Conservation (phyloP, 495 filamentous ascomycete genomes). For the Ascodesmis nigricans region DNA sequence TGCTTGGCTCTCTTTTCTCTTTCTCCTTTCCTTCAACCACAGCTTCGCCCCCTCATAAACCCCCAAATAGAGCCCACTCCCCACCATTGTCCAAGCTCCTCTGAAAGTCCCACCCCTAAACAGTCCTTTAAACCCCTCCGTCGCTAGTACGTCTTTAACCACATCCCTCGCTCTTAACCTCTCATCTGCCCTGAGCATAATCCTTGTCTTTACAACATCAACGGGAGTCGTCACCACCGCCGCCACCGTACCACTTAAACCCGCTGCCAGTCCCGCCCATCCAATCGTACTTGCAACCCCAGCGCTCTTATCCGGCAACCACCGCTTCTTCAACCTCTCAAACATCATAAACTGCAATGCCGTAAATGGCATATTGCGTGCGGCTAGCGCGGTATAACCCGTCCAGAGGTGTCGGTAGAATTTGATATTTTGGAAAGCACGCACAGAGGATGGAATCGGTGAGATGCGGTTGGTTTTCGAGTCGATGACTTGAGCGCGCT, state of each 20-base stretch:
- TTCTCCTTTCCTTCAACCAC: constrained; percentile 38
- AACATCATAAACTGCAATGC: constrained; percentile 77
- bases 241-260: constrained; percentile 42
- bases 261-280: constrained; percentile 49
- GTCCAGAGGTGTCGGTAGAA: constrained; percentile 35
- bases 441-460: constrained; percentile 16
- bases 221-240: constrained; percentile 26
- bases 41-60: constrained; percentile 61
- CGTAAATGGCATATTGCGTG: constrained; percentile 67
- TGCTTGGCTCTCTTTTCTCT: constrained; percentile 9
- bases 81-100: constrained; percentile 57
- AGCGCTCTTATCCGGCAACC: constrained; percentile 9
- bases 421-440: constrained; percentile 25
- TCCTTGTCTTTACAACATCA: constrained; percentile 18
- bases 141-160: constrained; percentile 35
- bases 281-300: constrained; percentile 27
- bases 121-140: constrained; percentile 43
- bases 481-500: constrained; percentile 67
- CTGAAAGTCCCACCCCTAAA: constrained; percentile 59
- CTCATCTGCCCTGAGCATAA: constrained; percentile 26
- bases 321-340: constrained; percentile 36
- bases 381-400: constrained; percentile 58
- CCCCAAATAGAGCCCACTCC: constrained; percentile 64
- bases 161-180: constrained; percentile 27
- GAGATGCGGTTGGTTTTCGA: neutral